These are phyloP conservation scores for Macrocybe gigantea DNA, from an alignment of 768 basidiomycete species.

Conservation along the genomic window DNA sequence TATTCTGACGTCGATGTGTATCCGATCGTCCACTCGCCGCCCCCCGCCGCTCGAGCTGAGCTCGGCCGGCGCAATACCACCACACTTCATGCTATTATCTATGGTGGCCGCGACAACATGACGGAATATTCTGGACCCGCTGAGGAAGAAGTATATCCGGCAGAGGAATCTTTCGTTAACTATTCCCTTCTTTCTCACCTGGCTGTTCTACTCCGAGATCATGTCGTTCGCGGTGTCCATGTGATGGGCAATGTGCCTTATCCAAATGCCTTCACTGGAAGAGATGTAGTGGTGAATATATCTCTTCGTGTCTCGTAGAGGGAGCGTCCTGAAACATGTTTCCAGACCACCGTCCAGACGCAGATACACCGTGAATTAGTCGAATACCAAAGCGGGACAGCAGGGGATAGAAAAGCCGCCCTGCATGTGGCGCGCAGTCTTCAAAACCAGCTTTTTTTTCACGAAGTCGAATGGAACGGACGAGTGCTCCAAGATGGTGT, in stretches of 20 bases:
- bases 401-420: constrained; percentile 74
- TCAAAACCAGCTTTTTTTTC: constrained; percentile 90
- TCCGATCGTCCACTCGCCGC: too few species aligned
- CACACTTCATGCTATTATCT: too few species aligned
- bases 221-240: constrained; percentile 82
- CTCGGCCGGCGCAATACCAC: too few species aligned
- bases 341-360: constrained; percentile 80
- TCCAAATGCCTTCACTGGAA: constrained; percentile 87
- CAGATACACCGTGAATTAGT: constrained; percentile 77
- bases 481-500: constrained; percentile 81
- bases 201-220: constrained; percentile 82
- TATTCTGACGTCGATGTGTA: too few species aligned
- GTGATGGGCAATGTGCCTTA: constrained; percentile 95
- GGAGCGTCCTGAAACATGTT: neutral
- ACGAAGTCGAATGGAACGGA: constrained; percentile 95
- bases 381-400: constrained; percentile 57
- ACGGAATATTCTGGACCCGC: constrained; percentile 41
- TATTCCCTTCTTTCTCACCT: constrained; percentile 83
- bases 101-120: constrained; percentile 33
- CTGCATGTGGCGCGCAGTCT: constrained; percentile 84
- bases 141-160: constrained; percentile 49
- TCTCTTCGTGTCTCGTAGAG: neutral
- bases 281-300: constrained; percentile 79
- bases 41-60: too few species aligned
- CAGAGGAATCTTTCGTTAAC: constrained; percentile 76